Percentiles rank a stretch among this genome's conserved stretches.
Conservation (phyloP, 208 protist genomes). For the Leishmania mexicana region DNA sequence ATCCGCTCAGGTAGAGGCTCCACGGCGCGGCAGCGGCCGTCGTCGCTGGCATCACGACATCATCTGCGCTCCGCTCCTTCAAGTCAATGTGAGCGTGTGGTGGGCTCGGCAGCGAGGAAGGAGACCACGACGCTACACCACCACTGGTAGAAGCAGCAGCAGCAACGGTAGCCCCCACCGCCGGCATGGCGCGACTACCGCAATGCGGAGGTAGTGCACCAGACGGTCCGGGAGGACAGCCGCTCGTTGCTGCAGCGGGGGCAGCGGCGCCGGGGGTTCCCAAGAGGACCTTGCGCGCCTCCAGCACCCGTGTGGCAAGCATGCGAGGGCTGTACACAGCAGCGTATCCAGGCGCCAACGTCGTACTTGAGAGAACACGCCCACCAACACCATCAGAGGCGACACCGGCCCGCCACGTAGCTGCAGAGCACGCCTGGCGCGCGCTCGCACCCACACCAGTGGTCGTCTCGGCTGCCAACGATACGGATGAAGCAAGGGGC, state of each 20-base stretch:
- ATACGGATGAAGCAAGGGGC: background rate
- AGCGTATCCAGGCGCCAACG: constrained; percentile 7
- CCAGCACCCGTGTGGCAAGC: constrained; percentile 8
- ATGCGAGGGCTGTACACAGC: constrained; percentile 17
- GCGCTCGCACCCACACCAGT: background rate
- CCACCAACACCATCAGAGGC: background rate
- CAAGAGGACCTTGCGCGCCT: constrained; percentile 11
- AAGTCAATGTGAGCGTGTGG: background rate
- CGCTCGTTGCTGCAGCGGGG: background rate
- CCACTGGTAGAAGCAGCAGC: background rate
- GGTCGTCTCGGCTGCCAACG: background rate
- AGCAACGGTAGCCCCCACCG: constrained; percentile 11
- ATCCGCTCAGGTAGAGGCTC: constrained; percentile 16
- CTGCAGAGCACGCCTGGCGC: background rate
- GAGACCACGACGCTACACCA: background rate
- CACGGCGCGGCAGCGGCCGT: constrained; percentile 7
- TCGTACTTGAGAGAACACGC: too few relatives aligned
- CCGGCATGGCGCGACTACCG: constrained; percentile 18
- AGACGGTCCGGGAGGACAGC: background rate
- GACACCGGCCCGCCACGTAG: background rate
- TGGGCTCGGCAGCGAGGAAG: constrained; percentile 1
- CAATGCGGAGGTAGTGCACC: background rate
- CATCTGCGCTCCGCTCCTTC: background rate
- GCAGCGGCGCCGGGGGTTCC: background rate
- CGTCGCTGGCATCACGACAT: background rate